Evolutionary conservation across 345 rosid species (phyloP).

Genomic region (Populus nigra): DNA sequence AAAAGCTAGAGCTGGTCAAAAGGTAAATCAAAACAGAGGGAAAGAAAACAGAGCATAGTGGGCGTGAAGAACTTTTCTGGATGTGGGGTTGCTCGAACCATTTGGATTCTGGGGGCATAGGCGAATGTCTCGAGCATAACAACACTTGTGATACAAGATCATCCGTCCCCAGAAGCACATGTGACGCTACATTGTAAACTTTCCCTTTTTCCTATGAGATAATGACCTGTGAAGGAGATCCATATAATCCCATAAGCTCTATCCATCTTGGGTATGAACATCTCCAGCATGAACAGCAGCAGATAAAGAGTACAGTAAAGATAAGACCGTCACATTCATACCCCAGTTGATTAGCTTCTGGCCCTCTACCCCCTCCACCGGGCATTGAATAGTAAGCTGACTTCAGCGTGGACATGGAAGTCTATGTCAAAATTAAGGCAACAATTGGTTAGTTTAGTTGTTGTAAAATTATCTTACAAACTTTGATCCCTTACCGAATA

Average conservation of each 20-base stretch:
- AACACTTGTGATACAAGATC: background rate
- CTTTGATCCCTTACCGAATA: too few species aligned
- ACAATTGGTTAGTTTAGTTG: too few species aligned
- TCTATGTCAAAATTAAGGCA: too few species aligned
- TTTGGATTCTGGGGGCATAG: slow-evolving; percentile 2
- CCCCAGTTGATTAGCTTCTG: too few species aligned
- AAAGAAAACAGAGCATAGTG: background rate
- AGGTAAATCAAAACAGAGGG: background rate
- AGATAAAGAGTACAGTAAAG: too few species aligned
- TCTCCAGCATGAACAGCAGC: too few species aligned
- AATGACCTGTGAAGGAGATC: background rate
- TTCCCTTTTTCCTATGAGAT: background rate
- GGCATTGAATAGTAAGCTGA: too few species aligned
- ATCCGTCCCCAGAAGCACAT: background rate
- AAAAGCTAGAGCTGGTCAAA: background rate
- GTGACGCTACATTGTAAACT: background rate
- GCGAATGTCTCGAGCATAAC: background rate
- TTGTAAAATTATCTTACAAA: too few species aligned
- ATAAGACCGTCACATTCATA: too few species aligned
- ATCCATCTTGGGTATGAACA: background rate
- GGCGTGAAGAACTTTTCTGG: background rate
- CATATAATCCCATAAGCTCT: background rate
- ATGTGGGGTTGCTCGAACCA: slow-evolving; percentile 4
- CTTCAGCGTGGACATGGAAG: too few species aligned
- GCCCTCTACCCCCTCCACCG: too few species aligned